Evolutionary conservation across 2,329 filamentous ascomycete genomes (phyloP), one percentile per base, ranked within the genome.

Genomic region (Parascedosporium putredinis): DNA sequence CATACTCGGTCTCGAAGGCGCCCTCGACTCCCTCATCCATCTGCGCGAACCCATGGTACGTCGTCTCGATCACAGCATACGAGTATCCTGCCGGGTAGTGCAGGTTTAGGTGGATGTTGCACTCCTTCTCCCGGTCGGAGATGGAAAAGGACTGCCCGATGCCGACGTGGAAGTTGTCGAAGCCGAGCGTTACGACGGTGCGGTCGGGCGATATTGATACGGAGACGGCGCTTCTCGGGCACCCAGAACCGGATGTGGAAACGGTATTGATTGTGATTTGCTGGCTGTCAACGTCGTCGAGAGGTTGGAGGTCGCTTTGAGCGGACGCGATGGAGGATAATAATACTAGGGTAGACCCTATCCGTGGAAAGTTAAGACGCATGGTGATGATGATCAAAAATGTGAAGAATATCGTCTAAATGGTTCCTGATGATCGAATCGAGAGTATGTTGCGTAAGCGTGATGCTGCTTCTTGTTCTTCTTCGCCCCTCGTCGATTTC

Each of bases 241-340:
- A 51, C 14, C 50, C 50, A 12, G n/a, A 33, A 10, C 50, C 50
- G 29, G 36, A 47, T 4, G 50, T 47, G 16, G 33, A 47, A 34
- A 47, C 50, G 14, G 44, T 33, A 22, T 51, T 47, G 14, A 51
- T 51, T 7, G 50, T 51, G 44, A 51, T 51, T 40, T 47, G 44
- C 3, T 36, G 36, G 12, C 25, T 9, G 8, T 49, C 47, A 12
- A 43, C 47, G 23, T 29, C 23, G 6, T 18, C 14, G 5, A 23
- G 20, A 14, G 43, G 24, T 29, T 10, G 6, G 2, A 5, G 5
- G 23, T 22, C 4, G 10, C 20, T 16, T 20, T 42, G 38, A 3
- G 38, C 38, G 2, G 20, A 10, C 10, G 18, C 20, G 6, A 20
- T 10, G 12, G 38, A 24, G 5, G 38, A 23, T 42, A 22, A 12